A percentile compares a stretch with the other conserved stretches of the same genome.
These are phyloP conservation scores for Castanea sativa DNA, from an alignment of 306 rosid species.

Conservation along the genomic window DNA sequence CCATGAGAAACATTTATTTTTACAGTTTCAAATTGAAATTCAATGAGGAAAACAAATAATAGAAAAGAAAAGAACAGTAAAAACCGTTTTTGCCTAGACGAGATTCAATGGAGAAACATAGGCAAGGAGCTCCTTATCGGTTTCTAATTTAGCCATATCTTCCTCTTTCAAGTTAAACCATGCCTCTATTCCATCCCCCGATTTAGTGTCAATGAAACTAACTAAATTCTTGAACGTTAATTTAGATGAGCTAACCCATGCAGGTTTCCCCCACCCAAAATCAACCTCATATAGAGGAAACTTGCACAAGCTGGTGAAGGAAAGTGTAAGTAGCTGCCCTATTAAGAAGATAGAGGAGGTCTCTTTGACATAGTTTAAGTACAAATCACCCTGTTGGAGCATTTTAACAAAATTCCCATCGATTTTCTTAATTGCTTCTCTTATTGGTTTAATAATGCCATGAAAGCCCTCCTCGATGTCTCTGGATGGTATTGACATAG, in stretches of 20 bases:
- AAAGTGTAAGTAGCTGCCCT: neutral
- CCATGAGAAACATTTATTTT: too few species aligned
- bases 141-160: slow-evolving; percentile 26
- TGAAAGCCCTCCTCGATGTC: neutral
- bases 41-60: too few species aligned
- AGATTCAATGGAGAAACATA: neutral
- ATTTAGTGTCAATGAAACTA: slow-evolving; percentile 16
- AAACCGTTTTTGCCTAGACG: too few species aligned
- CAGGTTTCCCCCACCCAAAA: slow-evolving; percentile 49
- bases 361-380: neutral
- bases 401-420: neutral
- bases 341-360: too few species aligned
- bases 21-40: too few species aligned
- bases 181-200: slow-evolving; percentile 33
- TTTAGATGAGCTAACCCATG: slow-evolving; percentile 30
- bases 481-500: neutral
- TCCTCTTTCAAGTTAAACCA: slow-evolving; percentile 36
- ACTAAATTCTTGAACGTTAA: slow-evolving; percentile 14
- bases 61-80: too few species aligned
- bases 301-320: slow-evolving; percentile 4
- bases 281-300: slow-evolving; percentile 29
- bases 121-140: neutral
- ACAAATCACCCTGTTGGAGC: neutral
- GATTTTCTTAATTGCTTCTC: neutral
- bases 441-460: neutral